Percentiles rank a stretch among this genome's conserved stretches.
Conservation (phyloP, 768 basidiomycete species). For the Baorangia bicolor region DNA sequence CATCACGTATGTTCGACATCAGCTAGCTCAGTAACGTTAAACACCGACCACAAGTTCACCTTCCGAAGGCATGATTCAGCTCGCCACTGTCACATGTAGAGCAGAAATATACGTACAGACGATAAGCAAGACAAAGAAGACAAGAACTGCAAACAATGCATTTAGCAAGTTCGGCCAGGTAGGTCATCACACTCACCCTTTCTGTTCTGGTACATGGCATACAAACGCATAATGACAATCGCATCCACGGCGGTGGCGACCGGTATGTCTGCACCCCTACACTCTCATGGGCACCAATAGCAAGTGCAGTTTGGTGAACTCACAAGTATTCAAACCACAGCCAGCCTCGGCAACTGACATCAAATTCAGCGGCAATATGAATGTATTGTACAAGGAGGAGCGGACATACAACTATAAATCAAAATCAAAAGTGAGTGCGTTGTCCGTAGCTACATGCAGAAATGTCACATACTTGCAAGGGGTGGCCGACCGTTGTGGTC, state of each 20-base stretch:
- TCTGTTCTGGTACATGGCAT: neutral
- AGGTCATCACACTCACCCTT: neutral
- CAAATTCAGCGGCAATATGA: neutral
- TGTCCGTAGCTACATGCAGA: too few species aligned
- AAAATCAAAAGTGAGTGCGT: too few species aligned
- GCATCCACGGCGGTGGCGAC: neutral
- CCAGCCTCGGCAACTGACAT: neutral
- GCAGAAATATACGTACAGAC: neutral
- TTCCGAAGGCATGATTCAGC: too few species aligned
- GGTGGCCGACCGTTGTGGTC: neutral
- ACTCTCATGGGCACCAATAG: neutral
- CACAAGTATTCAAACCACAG: neutral
- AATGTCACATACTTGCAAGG: neutral
- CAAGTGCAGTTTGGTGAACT: neutral
- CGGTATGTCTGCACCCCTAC: neutral
- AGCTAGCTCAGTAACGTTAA: too few species aligned
- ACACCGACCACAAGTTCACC: too few species aligned
- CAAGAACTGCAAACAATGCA: neutral
- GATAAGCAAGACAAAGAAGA: neutral
- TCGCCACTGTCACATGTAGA: neutral
- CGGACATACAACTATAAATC: neutral
- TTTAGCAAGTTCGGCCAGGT: neutral
- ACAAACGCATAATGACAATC: neutral
- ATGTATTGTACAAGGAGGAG: neutral
- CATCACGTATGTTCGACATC: too few species aligned